These are phyloP conservation scores for Hirsutella thompsonii DNA, from an alignment of 2,329 filamentous ascomycete genomes.

Conservation along the genomic window DNA sequence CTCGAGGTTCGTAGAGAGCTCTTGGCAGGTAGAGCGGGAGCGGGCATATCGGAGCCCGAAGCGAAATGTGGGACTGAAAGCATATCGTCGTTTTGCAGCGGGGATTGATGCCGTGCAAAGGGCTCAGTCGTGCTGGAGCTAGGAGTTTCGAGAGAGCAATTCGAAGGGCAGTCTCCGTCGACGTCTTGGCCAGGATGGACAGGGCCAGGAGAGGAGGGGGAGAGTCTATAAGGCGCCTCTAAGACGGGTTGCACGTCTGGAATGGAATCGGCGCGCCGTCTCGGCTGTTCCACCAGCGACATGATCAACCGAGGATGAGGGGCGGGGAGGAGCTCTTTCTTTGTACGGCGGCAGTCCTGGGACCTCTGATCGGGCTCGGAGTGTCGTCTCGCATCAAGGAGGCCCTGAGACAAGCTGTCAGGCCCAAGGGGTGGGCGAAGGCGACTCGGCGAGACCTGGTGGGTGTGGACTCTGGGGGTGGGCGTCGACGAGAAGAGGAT, in stretches of 20 bases:
- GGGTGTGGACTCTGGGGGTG: not conserved
- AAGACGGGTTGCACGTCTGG: slow-evolving; percentile 4
- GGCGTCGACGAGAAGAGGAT: not conserved
- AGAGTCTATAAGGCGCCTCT: slow-evolving; percentile 10
- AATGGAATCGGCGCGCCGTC: slow-evolving; percentile 7
- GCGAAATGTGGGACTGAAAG: slow-evolving; percentile 12
- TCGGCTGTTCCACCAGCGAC: slow-evolving; percentile 6
- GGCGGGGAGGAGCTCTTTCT: not conserved
- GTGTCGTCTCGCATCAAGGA: slow-evolving; percentile 1
- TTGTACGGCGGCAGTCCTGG: not conserved
- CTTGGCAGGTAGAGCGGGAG: slow-evolving; percentile 36
- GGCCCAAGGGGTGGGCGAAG: not conserved
- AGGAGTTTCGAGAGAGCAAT: not conserved
- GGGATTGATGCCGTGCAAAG: not conserved
- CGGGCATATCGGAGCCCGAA: slow-evolving; percentile 7
- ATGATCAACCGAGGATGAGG: slow-evolving; percentile 4
- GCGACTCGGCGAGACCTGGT: not conserved
- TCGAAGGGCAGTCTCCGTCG: not conserved
- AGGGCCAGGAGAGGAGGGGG: slow-evolving; percentile 6
- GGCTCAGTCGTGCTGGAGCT: not conserved
- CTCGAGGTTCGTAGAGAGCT: slow-evolving; percentile 35
- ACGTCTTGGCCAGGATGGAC: slow-evolving; percentile 1
- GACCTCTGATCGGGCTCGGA: not conserved
- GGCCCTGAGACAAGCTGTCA: slow-evolving; percentile 4
- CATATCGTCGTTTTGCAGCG: slow-evolving; percentile 13